Percentiles rank a stretch among this genome's conserved stretches.
Evolutionary conservation across 2,329 filamentous ascomycete genomes (phyloP).

Genomic region (Penicillium sp.): DNA sequence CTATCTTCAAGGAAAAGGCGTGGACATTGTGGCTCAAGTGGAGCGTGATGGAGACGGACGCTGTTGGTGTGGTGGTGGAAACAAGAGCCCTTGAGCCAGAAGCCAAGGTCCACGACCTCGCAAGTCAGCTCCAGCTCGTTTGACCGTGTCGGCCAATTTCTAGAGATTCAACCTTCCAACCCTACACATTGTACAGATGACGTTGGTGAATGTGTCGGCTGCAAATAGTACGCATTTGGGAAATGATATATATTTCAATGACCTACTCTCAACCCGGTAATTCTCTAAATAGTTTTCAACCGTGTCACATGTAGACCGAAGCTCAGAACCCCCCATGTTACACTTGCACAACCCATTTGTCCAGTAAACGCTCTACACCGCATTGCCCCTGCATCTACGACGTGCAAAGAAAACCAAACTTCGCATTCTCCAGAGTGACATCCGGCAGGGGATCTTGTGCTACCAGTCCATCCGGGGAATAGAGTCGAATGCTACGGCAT

Average conservation of each 20-base stretch:
- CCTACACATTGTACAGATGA: constrained; percentile 12
- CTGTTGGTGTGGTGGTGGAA: constrained; percentile 61
- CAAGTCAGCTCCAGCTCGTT: neutral
- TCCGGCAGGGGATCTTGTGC: neutral
- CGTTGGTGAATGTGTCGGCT: constrained; percentile 1
- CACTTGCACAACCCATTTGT: constrained; percentile 3
- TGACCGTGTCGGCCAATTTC: neutral
- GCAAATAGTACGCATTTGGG: neutral
- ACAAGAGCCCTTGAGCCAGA: constrained; percentile 22
- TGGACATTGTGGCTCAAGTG: constrained; percentile 84
- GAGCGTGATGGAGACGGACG: constrained; percentile 74
- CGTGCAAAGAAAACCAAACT: neutral
- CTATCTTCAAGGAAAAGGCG: constrained; percentile 67
- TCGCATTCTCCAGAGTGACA: neutral
- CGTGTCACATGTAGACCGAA: constrained; percentile 6
- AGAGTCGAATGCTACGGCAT: neutral
- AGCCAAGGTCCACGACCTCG: neutral
- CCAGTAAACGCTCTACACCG: neutral
- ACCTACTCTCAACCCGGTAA: neutral
- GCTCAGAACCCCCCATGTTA: neutral
- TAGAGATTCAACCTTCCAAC: neutral
- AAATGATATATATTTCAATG: neutral
- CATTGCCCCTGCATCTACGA: neutral
- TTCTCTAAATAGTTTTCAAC: neutral
- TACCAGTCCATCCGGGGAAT: neutral